phyloP scores from a whole-genome alignment of 176 grass and related monocot genomes.

The Dendrocalamus sinicus region DNA sequence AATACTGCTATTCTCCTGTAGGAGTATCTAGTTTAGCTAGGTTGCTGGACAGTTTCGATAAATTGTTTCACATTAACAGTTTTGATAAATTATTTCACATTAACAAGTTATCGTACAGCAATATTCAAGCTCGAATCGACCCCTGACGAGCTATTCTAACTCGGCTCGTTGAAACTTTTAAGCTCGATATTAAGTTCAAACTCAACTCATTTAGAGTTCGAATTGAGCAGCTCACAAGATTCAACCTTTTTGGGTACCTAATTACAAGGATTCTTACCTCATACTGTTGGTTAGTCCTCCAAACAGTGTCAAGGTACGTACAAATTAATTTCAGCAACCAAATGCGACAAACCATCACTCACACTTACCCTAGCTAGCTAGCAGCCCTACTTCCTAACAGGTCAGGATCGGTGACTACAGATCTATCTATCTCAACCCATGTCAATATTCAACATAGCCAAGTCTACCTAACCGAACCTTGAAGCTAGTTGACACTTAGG shows the following conservation, averaged over 20 bases:
- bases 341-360: constrained; percentile 4
- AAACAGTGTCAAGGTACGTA: constrained; percentile 1
- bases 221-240: no score
- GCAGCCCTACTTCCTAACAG: background rate
- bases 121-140: no score
- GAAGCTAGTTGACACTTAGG: constrained; percentile 2
- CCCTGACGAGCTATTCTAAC: no score
- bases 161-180: no score
- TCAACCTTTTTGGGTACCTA: no score
- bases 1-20: background rate
- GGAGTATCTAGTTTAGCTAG: background rate
- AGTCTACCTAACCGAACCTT: background rate
- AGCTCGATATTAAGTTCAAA: accelerated
- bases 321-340: constrained; percentile 23
- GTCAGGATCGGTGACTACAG: background rate
- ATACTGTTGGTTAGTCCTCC: constrained; percentile 4
- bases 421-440: background rate
- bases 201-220: no score
- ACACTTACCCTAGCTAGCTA: constrained; percentile 3
- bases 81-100: no score
- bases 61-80: no score
- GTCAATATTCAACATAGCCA: constrained; percentile 8
- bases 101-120: no score
- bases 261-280: background rate
- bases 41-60: no score